Conservation (phyloP, 306 rosid species). For the Ceratonia siliqua region DNA sequence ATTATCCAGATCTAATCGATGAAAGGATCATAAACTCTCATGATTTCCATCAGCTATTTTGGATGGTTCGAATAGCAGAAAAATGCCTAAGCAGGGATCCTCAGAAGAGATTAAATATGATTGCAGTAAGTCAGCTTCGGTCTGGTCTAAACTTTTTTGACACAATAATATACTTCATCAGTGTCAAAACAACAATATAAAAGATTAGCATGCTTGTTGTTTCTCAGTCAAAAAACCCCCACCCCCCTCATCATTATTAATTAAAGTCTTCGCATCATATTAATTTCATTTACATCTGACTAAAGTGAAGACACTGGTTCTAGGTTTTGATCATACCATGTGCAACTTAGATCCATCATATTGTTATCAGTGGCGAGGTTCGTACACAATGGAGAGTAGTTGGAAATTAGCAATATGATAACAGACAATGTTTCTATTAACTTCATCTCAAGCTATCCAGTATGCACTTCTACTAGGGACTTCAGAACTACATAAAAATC, state of each 20-base stretch:
- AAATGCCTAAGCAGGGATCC: conserved; percentile 79
- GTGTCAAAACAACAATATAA: too few relatives aligned
- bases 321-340: not conserved
- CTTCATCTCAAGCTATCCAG: not conserved
- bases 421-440: not conserved
- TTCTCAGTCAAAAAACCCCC: too few relatives aligned
- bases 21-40: conserved; percentile 49
- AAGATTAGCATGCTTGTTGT: too few relatives aligned
- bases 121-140: conserved; percentile 38
- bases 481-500: not conserved
- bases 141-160: not conserved
- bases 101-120: conserved; percentile 61
- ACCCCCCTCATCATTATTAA: too few relatives aligned
- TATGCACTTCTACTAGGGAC: not conserved
- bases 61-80: conserved; percentile 78
- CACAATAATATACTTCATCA: not conserved
- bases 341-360: not conserved
- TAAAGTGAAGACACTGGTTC: too few relatives aligned
- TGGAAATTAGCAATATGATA: not conserved
- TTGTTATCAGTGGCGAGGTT: not conserved
- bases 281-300: too few relatives aligned
- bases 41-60: conserved; percentile 71
- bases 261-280: too few relatives aligned
- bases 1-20: conserved; percentile 74
- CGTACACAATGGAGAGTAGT: not conserved